Base-by-base conservation (phyloP, 1,139 yeast species). In the Lodderomyces parapsilosis region DNA sequence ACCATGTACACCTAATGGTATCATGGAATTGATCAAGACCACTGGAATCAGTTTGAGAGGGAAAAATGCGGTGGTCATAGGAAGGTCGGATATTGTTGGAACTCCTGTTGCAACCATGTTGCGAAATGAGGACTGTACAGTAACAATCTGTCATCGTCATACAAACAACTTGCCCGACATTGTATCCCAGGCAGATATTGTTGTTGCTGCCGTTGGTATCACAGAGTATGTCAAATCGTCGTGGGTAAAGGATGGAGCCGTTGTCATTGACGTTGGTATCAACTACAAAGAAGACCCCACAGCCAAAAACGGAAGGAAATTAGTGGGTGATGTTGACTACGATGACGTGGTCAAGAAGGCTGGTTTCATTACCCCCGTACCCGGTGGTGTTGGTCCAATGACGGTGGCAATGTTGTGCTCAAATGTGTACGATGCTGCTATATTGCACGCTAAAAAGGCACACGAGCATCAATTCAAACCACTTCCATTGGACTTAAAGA, bases 361-460 rank as follows among this genome's bases (percentile, higher is more conserved):
- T 1, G 68, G 83, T 2, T 80, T 72, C 54, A 71, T 86, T 43
- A 85, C 94, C 6, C 94, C 94, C 4, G 94, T 86, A 41, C 94
- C 94, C 30, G 93, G 94, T 62, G 94, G 94, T 53, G 94, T 86
- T 52, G 94, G 94, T 32, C 94, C 94, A 53, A 86, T 86, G 94
- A 86, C 94, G 24, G 93, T 86, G 34, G 91, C 90, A 36, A 84
- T 84, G 90, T 74, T 86, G 49, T 78, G 86, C 49, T 74, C 82
- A 41, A 86, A 86, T 55, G 86, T 86, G 4, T 68, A 79, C 46
- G 70, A 73, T 47, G 85, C 87, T 38, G 86, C 88, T n/a, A 68
- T 80, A 47, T 59, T 77, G 54, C 74, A 76, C 60, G 76, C 78
- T 39, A 65, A 72, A 52, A 63, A 60, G 41, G 77, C 76, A 14